Evolutionary conservation across 768 basidiomycete species (phyloP).

Genomic region (Amanita inopinata): DNA sequence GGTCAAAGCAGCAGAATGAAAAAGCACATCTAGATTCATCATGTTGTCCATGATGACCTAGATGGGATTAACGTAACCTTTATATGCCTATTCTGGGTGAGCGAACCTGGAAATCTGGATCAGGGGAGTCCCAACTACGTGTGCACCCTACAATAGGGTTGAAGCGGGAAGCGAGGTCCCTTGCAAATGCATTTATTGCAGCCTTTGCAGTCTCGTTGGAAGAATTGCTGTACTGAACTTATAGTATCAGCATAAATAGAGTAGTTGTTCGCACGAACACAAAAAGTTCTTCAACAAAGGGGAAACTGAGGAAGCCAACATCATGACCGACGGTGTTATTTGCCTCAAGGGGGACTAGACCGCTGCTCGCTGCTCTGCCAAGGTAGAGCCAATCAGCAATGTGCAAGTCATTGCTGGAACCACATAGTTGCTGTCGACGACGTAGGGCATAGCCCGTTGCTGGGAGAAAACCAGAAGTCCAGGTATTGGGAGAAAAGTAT

Average conservation of each 20-base stretch:
- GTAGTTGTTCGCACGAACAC: slow-evolving; percentile 31
- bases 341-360: slow-evolving; percentile 39
- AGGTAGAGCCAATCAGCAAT: slow-evolving; percentile 48
- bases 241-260: neutral
- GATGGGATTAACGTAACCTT: neutral
- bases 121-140: slow-evolving; percentile 53
- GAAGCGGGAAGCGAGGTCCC: slow-evolving; percentile 46
- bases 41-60: slow-evolving; percentile 73
- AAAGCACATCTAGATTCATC: slow-evolving; percentile 71
- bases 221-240: slow-evolving; percentile 34
- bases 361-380: slow-evolving; percentile 41
- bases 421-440: slow-evolving; percentile 40
- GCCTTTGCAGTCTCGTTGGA: slow-evolving; percentile 43
- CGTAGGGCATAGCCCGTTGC: slow-evolving; percentile 50
- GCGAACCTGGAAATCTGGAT: slow-evolving; percentile 50
- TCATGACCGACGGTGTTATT: slow-evolving; percentile 49
- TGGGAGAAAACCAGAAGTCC: slow-evolving; percentile 66
- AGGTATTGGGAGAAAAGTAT: slow-evolving; percentile 43
- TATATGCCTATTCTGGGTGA: neutral
- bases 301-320: slow-evolving; percentile 62
- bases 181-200: slow-evolving; percentile 49
- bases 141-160: slow-evolving; percentile 55
- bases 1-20: slow-evolving; percentile 46
- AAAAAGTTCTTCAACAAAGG: slow-evolving; percentile 51
- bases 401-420: slow-evolving; percentile 26